A percentile compares a stretch with the other conserved stretches of the same genome.
These are phyloP conservation scores for Inonotus obliquus DNA, from an alignment of 1,284 basidiomycete species.

Conservation along the genomic window DNA sequence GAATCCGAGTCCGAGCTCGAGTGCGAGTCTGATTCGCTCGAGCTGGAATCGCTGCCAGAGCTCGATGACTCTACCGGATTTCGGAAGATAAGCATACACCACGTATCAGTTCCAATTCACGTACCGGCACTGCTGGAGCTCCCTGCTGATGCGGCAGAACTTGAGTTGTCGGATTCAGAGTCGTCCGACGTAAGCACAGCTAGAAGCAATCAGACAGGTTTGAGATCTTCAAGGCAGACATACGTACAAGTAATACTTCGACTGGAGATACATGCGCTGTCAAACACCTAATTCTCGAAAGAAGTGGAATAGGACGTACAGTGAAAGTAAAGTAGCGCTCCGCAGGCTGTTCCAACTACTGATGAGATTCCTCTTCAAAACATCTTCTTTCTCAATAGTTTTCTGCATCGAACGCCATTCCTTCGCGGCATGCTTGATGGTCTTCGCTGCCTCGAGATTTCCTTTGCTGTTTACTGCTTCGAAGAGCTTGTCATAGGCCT, in stretches of 20 bases:
- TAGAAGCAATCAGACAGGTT: too few species aligned
- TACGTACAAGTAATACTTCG: not conserved
- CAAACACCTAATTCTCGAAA: not conserved
- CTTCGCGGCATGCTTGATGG: constrained; percentile 56
- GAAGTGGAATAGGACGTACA: not conserved
- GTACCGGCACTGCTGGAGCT: not conserved
- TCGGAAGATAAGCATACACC: not conserved
- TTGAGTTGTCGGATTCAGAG: not conserved
- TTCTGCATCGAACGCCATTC: constrained; percentile 47
- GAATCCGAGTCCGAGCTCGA: constrained; percentile 22
- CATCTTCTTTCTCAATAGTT: constrained; percentile 18
- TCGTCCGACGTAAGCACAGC: too few species aligned
- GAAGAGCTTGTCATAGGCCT: not conserved
- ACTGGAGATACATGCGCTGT: not conserved
- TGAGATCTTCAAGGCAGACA: not conserved
- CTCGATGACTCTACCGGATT: constrained; percentile 29
- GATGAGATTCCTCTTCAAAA: not conserved
- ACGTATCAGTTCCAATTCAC: too few species aligned
- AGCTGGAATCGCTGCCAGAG: constrained; percentile 27
- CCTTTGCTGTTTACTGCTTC: constrained; percentile 43
- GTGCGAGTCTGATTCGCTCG: constrained; percentile 25
- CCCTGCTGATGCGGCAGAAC: not conserved
- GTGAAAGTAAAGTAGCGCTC: not conserved
- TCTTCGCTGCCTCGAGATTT: constrained; percentile 39
- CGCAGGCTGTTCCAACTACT: constrained; percentile 21